phyloP scores from a whole-genome alignment of 1,284 basidiomycete genomes.

The Pseudozyma tsukubaensis region DNA sequence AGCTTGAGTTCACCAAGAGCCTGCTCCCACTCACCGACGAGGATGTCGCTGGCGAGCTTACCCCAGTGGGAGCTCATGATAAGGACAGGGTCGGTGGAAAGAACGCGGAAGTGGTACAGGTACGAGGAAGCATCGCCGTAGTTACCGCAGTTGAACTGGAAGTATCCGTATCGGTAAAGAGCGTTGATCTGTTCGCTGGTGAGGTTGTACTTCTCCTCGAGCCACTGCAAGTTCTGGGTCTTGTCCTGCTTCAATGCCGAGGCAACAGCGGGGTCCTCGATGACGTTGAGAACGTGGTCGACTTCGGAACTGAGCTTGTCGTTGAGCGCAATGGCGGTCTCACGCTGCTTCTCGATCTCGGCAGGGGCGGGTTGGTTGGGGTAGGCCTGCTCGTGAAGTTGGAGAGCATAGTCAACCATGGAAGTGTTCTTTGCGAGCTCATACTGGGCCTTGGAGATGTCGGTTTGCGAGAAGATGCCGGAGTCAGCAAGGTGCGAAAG shows the following conservation, averaged over 20 bases:
- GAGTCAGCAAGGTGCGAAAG: conserved; percentile 82
- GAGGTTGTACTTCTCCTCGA: conserved; percentile 94
- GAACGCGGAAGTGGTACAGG: conserved; percentile 96
- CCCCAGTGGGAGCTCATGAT: conserved; percentile 98
- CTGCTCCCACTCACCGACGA: conserved; percentile 92
- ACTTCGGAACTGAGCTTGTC: conserved; percentile 87
- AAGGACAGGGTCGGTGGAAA: conserved; percentile 90
- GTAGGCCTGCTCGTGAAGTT: conserved; percentile 81
- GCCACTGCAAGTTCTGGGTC: conserved; percentile 91
- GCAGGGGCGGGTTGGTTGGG: conserved; percentile 73
- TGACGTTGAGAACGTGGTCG: conserved; percentile 91
- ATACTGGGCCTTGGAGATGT: conserved; percentile 89
- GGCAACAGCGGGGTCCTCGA: conserved; percentile 93
- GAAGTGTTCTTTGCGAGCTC: conserved; percentile 88
- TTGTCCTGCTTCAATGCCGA: conserved; percentile 88
- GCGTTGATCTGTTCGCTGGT: conserved; percentile 94
- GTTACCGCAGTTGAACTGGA: conserved; percentile 96
- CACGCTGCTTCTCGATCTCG: conserved; percentile 60
- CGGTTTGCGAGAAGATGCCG: conserved; percentile 78
- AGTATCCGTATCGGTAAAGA: conserved; percentile 97
- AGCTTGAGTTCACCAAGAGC: conserved; percentile 94
- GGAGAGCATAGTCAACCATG: conserved; percentile 72
- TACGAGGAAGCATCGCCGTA: conserved; percentile 97
- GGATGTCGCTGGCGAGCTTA: conserved; percentile 94
- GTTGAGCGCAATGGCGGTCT: conserved; percentile 83